Conservation (phyloP, 352 stramenopile genomes). For the Globisporangium middletonii region DNA sequence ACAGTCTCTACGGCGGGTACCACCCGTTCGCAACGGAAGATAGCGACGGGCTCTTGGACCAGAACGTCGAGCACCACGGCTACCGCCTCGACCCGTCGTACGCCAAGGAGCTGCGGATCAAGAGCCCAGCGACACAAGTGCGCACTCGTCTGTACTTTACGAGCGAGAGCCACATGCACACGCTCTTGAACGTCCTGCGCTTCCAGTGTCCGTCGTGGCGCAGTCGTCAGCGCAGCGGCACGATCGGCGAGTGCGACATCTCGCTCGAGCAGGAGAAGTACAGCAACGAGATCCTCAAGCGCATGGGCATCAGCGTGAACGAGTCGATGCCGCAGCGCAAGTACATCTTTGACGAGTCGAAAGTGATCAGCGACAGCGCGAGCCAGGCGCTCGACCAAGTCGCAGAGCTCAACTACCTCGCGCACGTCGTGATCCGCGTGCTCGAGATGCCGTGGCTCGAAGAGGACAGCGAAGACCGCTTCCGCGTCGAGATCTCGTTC, state of each 20-base stretch:
- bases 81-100: slow-evolving; percentile 85
- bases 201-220: slow-evolving; percentile 81
- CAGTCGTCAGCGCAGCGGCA: slow-evolving; percentile 42
- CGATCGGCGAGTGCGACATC: slow-evolving; percentile 67
- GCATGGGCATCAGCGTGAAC: slow-evolving; percentile 81
- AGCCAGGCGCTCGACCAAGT: slow-evolving; percentile 78
- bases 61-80: slow-evolving; percentile 81
- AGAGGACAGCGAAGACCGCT: slow-evolving; percentile 79
- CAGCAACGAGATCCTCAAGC: slow-evolving; percentile 80
- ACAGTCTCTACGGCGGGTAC: slow-evolving; percentile 28
- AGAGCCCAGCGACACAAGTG: slow-evolving; percentile 82
- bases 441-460: slow-evolving; percentile 93
- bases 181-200: slow-evolving; percentile 96
- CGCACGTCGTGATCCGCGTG: slow-evolving; percentile 97
- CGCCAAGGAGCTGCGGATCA: slow-evolving; percentile 94
- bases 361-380: slow-evolving; percentile 72
- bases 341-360: slow-evolving; percentile 77
- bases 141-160: slow-evolving; percentile 99
- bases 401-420: slow-evolving; percentile 97
- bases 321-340: slow-evolving; percentile 74
- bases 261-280: slow-evolving; percentile 78
- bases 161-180: slow-evolving; percentile 98
- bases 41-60: slow-evolving; percentile 23
- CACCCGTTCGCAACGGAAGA: slow-evolving; percentile 26
- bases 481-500: slow-evolving; percentile 84